Evolutionary conservation across 2,329 filamentous ascomycete genomes (phyloP).

Genomic region (Aspergillus tubingensis): DNA sequence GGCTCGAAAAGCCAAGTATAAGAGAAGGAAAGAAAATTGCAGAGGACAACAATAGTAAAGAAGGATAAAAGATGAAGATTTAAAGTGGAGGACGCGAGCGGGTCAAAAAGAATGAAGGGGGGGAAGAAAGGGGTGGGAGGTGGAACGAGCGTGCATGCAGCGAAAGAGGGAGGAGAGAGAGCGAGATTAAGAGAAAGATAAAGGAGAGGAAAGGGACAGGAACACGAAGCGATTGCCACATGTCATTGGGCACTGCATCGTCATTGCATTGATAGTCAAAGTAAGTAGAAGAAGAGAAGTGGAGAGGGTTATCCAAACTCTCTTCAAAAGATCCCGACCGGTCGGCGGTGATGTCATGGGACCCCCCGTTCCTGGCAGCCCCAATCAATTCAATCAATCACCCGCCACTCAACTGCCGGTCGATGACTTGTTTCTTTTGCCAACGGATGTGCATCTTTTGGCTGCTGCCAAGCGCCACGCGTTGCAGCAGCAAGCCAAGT

Average conservation of each 20-base stretch:
- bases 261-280: not conserved
- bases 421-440: not conserved
- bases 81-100: no score
- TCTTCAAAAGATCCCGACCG: not conserved
- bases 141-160: not conserved
- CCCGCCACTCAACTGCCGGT: not conserved
- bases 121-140: not conserved
- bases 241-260: not conserved
- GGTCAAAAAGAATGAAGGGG: not conserved
- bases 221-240: not conserved
- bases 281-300: not conserved
- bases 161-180: not conserved
- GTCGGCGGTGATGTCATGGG: not conserved
- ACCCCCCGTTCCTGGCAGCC: not conserved
- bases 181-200: not conserved
- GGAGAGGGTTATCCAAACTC: not conserved
- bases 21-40: not conserved
- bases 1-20: not conserved
- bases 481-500: no score
- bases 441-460: no score
- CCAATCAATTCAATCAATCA: not conserved
- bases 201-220: not conserved
- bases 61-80: not conserved
- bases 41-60: no score
- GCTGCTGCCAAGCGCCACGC: no score